A percentile compares a stretch with the other conserved stretches of the same genome.
These are phyloP conservation scores for Papiliotrema laurentii DNA, from an alignment of 1,284 basidiomycete genomes.

Conservation along the genomic window DNA sequence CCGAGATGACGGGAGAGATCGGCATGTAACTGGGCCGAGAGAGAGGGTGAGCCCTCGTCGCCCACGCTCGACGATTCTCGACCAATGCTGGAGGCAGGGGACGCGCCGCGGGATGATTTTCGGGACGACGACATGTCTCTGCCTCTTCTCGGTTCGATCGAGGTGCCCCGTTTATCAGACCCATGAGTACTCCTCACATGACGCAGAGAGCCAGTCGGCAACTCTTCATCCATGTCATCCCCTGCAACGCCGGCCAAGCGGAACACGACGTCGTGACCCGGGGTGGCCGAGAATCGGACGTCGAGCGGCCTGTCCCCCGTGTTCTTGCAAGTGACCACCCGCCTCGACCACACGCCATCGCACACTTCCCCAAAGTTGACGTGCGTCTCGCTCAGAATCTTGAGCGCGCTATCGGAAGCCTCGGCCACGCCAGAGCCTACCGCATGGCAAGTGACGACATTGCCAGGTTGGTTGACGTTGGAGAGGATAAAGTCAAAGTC, in stretches of 20 bases:
- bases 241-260: constrained; percentile 48
- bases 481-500: constrained; percentile 43
- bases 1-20: constrained; percentile 1
- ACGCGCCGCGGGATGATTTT: constrained; percentile 5
- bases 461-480: constrained; percentile 41
- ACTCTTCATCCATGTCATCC: constrained; percentile 43
- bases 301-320: constrained; percentile 49
- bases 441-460: constrained; percentile 37
- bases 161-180: not conserved
- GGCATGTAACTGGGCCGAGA: not conserved
- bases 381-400: constrained; percentile 47
- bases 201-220: constrained; percentile 15
- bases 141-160: not conserved
- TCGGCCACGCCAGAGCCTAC: constrained; percentile 32
- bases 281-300: constrained; percentile 48
- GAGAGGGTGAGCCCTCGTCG: constrained; percentile 1
- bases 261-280: constrained; percentile 50
- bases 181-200: constrained; percentile 8
- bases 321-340: constrained; percentile 51
- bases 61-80: constrained; percentile 1
- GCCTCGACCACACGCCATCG: constrained; percentile 51
- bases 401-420: constrained; percentile 46
- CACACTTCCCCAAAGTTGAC: constrained; percentile 52
- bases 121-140: not conserved
- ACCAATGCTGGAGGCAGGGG: constrained; percentile 8